Evolutionary conservation across 2,329 filamentous ascomycete genomes (phyloP).

Genomic region (Mycosphaerella sp.): DNA sequence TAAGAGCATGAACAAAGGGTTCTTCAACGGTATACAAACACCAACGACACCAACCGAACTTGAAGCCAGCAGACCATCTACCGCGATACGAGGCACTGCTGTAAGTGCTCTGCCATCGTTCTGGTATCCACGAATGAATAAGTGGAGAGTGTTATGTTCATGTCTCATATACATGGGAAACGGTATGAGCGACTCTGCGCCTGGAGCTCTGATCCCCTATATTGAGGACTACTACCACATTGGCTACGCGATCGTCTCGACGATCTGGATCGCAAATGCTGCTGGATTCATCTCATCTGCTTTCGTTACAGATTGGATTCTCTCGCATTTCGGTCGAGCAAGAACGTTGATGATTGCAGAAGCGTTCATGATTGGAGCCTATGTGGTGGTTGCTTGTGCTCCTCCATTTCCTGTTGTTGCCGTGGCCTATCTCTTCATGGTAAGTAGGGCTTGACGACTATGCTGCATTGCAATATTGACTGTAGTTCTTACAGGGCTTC

Average conservation of each 20-base stretch:
- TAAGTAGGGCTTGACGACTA: background rate
- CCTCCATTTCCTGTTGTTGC: slow-evolving; percentile 66
- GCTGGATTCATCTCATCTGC: slow-evolving; percentile 67
- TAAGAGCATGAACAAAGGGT: slow-evolving; percentile 15
- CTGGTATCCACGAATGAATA: slow-evolving; percentile 58
- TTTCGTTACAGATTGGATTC: slow-evolving; percentile 59
- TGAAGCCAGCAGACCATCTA: slow-evolving; percentile 51
- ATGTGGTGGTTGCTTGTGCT: slow-evolving; percentile 57
- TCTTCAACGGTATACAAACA: slow-evolving; percentile 19
- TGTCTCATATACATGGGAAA: slow-evolving; percentile 62
- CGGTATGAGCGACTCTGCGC: slow-evolving; percentile 62
- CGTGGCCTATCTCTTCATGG: slow-evolving; percentile 52
- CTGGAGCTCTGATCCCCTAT: slow-evolving; percentile 74
- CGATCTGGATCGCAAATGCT: slow-evolving; percentile 55
- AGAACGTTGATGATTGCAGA: slow-evolving; percentile 56
- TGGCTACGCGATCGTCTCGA: slow-evolving; percentile 69
- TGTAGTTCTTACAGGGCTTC: slow-evolving; percentile 34
- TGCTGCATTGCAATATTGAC: background rate
- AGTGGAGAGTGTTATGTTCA: slow-evolving; percentile 58
- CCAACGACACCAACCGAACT: slow-evolving; percentile 38
- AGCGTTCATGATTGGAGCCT: slow-evolving; percentile 53
- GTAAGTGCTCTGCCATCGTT: slow-evolving; percentile 51
- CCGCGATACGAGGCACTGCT: slow-evolving; percentile 38
- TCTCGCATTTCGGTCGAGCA: slow-evolving; percentile 58
- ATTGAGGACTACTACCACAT: slow-evolving; percentile 71